A percentile compares a stretch with the other conserved stretches of the same genome.
phyloP scores from a whole-genome alignment of 169 alveolate species.

The Plasmodium gaboni region DNA sequence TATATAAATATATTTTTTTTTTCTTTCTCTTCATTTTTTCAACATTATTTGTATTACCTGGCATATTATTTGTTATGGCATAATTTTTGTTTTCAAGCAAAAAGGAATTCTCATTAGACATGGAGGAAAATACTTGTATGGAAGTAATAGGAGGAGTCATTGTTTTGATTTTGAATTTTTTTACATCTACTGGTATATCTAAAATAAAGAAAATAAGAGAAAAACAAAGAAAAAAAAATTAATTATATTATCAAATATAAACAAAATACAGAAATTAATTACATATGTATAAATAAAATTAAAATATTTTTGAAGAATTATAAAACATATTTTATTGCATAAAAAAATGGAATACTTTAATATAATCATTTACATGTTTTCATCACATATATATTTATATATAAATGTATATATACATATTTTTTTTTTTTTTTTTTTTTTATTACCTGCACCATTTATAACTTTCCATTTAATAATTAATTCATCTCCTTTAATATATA shows the following conservation, averaged over 20 bases:
- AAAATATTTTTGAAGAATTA: too few species aligned
- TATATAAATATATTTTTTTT: too few species aligned
- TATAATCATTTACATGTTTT: too few species aligned
- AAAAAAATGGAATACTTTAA: too few species aligned
- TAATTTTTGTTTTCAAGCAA: constrained; percentile 30
- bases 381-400: too few species aligned
- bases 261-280: too few species aligned
- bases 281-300: too few species aligned
- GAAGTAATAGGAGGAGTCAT: constrained; percentile 15
- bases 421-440: not conserved
- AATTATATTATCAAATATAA: not conserved
- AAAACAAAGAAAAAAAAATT: not conserved
- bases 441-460: not conserved
- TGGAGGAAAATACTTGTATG: constrained; percentile 7
- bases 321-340: too few species aligned
- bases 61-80: constrained; percentile 18
- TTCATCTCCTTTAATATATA: not conserved
- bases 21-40: not conserved
- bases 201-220: not conserved
- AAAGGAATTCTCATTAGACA: not conserved
- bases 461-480: constrained; percentile 32
- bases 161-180: not conserved
- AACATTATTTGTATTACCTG: constrained; percentile 7
- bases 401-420: too few species aligned
- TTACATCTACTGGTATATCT: constrained; percentile 1